A percentile compares a stretch with the other conserved stretches of the same genome.
Evolutionary conservation across 352 stramenopile species (phyloP).

Genomic region (Phytophthora multivora): DNA sequence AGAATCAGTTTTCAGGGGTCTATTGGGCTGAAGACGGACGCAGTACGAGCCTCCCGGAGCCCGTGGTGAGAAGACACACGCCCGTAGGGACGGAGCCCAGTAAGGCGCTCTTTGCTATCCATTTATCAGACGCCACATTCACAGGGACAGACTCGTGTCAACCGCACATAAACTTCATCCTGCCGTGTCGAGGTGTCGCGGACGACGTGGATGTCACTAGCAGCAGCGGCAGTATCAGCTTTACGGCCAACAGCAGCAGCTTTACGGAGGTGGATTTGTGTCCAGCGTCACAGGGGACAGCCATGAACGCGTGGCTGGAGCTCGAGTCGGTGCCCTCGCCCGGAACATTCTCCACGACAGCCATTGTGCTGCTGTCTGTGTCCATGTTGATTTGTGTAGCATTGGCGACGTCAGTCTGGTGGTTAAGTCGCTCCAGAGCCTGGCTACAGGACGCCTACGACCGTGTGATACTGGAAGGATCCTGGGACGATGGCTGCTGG

Average conservation of each 20-base stretch:
- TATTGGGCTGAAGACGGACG: constrained; percentile 72
- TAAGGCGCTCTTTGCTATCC: constrained; percentile 62
- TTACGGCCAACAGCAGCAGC: constrained; percentile 19
- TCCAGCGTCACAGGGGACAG: constrained; percentile 27
- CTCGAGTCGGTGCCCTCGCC: constrained; percentile 38
- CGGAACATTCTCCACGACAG: constrained; percentile 57
- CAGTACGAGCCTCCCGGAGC: constrained; percentile 47
- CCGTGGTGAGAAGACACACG: constrained; percentile 60
- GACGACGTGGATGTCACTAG: constrained; percentile 25
- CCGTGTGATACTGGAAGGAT: constrained; percentile 34
- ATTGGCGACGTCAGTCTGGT: constrained; percentile 52
- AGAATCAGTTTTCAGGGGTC: constrained; percentile 37
- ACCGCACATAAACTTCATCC: constrained; percentile 59
- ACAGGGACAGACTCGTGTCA: constrained; percentile 53
- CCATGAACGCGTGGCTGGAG: constrained; percentile 68
- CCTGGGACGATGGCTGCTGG: constrained; percentile 34
- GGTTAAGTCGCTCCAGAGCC: constrained; percentile 49
- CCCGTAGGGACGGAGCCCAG: constrained; percentile 12
- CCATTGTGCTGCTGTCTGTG: constrained; percentile 54
- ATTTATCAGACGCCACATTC: constrained; percentile 52
- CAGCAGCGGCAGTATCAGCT: constrained; percentile 19
- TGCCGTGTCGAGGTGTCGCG: constrained; percentile 61
- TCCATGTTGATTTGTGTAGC: constrained; percentile 41
- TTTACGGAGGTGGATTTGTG: constrained; percentile 56
- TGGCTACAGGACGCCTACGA: constrained; percentile 46